phyloP scores from a whole-genome alignment of 139 green algal species.

The Eudorina sp. region DNA sequence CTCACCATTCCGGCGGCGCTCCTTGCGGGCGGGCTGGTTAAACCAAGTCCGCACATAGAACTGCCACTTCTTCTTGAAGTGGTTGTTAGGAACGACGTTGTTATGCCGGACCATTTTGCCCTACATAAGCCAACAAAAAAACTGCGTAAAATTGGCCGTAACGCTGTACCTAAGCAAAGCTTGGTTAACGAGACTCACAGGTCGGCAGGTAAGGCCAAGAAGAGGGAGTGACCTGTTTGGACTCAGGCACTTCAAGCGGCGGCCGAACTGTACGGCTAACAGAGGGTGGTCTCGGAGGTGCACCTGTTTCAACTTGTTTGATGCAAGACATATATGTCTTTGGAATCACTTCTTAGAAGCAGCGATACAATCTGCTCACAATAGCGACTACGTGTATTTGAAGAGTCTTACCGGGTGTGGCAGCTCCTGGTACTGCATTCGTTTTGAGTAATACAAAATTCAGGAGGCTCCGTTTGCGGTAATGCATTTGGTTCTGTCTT shows the following conservation, averaged over 20 bases:
- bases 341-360: too few species aligned
- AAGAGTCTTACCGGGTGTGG: too few species aligned
- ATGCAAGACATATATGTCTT: neutral
- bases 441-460: too few species aligned
- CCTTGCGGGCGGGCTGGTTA: slow-evolving; percentile 98
- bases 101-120: slow-evolving; percentile 89
- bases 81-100: slow-evolving; percentile 91
- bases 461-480: too few species aligned
- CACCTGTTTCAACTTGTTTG: neutral
- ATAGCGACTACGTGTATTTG: too few species aligned
- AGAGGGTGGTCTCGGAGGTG: neutral
- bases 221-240: neutral
- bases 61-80: slow-evolving; percentile 97
- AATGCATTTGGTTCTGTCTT: too few species aligned
- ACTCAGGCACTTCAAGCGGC: neutral
- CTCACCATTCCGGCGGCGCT: slow-evolving; percentile 84
- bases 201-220: slow-evolving; percentile 24
- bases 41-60: slow-evolving; percentile 98
- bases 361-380: too few species aligned
- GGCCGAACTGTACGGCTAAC: neutral
- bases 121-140: neutral
- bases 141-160: neutral
- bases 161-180: neutral
- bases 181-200: neutral
- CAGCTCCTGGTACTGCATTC: too few species aligned